Conservation (phyloP, 208 protist species). For the Wallacemonas sp. region DNA sequence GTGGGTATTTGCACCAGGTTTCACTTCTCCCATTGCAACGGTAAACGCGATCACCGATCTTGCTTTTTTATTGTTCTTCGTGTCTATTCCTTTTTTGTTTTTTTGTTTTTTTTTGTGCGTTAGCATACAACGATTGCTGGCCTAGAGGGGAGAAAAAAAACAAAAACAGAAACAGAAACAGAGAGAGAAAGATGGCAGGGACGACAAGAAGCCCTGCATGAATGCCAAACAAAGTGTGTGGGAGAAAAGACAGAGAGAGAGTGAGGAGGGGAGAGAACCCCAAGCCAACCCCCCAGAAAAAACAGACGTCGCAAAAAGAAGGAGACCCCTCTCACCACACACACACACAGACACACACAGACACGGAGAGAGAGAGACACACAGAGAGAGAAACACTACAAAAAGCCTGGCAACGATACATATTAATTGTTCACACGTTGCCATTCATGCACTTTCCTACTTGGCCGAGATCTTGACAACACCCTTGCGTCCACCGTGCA, state of each 20-base stretch:
- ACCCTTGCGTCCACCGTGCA: constrained; percentile 67
- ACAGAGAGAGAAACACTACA: not conserved
- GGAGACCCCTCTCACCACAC: constrained; percentile 7
- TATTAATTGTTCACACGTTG: not conserved
- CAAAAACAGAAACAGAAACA: not conserved
- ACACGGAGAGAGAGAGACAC: too few relatives aligned
- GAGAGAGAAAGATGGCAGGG: not conserved
- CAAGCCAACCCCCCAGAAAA: too few relatives aligned
- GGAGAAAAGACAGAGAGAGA: too few relatives aligned
- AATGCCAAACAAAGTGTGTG: too few relatives aligned
- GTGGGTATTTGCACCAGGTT: too few relatives aligned
- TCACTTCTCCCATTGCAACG: too few relatives aligned
- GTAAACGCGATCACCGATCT: too few relatives aligned
- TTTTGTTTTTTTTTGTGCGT: not conserved
- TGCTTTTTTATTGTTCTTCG: too few relatives aligned
- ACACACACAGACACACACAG: constrained; percentile 2
- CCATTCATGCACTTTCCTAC: constrained; percentile 2
- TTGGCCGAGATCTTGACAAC: constrained; percentile 42
- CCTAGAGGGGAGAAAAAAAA: not conserved
- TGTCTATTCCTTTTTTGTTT: not conserved
- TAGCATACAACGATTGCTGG: not conserved
- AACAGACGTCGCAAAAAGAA: too few relatives aligned
- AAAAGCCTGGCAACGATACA: not conserved
- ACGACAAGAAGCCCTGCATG: not conserved
- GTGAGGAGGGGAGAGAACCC: too few relatives aligned